Evolutionary conservation across 768 basidiomycete species (phyloP), one percentile per base, ranked within the genome.

Genomic region (Leucosporidium creatinivorum): DNA sequence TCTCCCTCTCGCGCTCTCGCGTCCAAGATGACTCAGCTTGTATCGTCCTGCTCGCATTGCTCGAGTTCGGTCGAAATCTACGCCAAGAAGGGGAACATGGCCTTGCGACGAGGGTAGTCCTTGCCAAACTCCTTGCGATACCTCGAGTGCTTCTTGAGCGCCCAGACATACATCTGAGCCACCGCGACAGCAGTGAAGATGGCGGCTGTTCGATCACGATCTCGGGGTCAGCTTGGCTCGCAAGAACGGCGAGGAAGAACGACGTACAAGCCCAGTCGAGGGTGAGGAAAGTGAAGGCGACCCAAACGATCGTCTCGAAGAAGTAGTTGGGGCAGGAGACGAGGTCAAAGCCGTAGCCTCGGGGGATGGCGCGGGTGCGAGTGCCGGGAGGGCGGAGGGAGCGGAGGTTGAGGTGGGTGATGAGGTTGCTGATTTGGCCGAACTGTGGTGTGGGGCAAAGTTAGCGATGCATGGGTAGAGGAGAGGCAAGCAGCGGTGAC

Each of bases 111-210:
- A 85, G 79, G 93, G 76, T 91, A 94, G 66, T 87, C 84, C 72
- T 85, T 86, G 44, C 92, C 92, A 73, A 97, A 96, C 78, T 99
- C 94, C 76, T 87, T 92, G 82, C 86, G 89, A 81, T 98, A 98
- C 61, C 83, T 83, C 62, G 79, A 80, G 74, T 97, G 93, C 81
- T 96, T 98, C 82, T 93, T 91, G 50, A 83, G 74, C 19, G 93
- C 93, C 96, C 96, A 99, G 10, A 83, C 71, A 18, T 81, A 80
- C 92, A 97, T 97, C 73, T 86, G 86, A 44, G 69, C 83, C 0
- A 81, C 80, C 1, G 84, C 82, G 51, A 89, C 82, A 15, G 79
- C 81, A 55, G 85, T 77, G 79, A 94, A 98, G 26, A 87, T 67
- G 36, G 73, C 74, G 54, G 77, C 80, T 81, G 68, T 18, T 39